phyloP scores from a whole-genome alignment of 2,329 filamentous ascomycete genomes.

The Shiraia sp. region DNA sequence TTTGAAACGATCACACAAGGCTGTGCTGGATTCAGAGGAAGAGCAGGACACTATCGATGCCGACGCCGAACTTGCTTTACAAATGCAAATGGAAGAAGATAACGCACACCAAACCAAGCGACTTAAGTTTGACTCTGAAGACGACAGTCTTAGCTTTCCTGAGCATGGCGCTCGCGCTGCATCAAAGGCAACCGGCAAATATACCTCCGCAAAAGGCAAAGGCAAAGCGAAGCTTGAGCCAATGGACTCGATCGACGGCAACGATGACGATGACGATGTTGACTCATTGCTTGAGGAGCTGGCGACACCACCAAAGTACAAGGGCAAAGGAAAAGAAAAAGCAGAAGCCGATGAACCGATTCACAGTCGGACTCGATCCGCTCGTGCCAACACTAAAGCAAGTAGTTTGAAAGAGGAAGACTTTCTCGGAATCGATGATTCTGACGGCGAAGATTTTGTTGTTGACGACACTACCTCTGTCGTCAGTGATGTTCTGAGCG shows the following conservation, averaged over 20 bases:
- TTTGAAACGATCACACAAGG: constrained; percentile 27
- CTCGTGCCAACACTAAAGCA: constrained; percentile 24
- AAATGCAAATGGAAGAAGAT: constrained; percentile 61
- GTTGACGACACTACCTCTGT: too few species aligned
- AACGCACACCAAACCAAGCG: constrained; percentile 43
- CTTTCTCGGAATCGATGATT: constrained; percentile 22
- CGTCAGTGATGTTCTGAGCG: constrained; percentile 22
- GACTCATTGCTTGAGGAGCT: constrained; percentile 8
- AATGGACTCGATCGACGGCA: constrained; percentile 2
- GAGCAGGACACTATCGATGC: constrained; percentile 42
- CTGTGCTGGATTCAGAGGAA: constrained; percentile 31
- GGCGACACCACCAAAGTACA: constrained; percentile 13
- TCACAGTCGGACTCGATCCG: constrained; percentile 19
- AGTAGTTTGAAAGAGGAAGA: constrained; percentile 17
- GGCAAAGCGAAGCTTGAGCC: constrained; percentile 11
- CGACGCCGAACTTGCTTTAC: constrained; percentile 60
- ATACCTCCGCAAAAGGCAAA: constrained; percentile 24
- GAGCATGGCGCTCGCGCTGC: constrained; percentile 9
- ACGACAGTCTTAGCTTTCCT: constrained; percentile 40
- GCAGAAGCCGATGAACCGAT: constrained; percentile 20
- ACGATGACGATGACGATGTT: constrained; percentile 11
- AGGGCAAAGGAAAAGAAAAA: constrained; percentile 30
- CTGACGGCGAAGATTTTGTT: constrained; percentile 27
- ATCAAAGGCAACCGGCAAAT: constrained; percentile 8
- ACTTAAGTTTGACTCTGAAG: constrained; percentile 28